Conservation (phyloP, 257 asterid species). For the Scutellaria minor region DNA sequence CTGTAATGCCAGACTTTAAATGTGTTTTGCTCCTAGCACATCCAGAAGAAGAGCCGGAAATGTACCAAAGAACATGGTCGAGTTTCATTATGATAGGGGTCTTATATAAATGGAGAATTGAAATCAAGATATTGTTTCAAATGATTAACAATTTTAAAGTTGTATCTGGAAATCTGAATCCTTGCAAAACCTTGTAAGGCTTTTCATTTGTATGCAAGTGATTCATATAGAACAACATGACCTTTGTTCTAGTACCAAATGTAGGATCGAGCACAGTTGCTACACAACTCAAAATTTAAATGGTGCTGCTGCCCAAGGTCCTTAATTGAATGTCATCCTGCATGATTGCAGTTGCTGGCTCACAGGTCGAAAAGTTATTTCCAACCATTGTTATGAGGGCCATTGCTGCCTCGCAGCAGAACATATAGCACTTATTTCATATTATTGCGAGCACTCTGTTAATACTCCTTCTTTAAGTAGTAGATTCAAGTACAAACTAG, state of each 20-base stretch:
- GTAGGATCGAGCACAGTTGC: neutral
- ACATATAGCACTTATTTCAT: neutral
- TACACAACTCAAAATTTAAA: neutral
- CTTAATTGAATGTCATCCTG: neutral
- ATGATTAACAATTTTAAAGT: neutral
- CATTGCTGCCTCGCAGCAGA: neutral
- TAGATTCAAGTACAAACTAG: slow-evolving; percentile 15
- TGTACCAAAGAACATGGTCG: slow-evolving; percentile 17
- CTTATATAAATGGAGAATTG: neutral
- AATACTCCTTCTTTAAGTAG: neutral
- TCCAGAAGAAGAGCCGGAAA: neutral
- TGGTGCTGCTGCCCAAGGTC: neutral
- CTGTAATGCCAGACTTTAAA: neutral
- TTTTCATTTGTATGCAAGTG: neutral
- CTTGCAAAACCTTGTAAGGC: slow-evolving; percentile 25
- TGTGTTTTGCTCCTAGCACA: slow-evolving; percentile 20
- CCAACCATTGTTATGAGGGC: neutral
- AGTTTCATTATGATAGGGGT: neutral
- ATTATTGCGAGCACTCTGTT: neutral
- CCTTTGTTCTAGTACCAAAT: neutral
- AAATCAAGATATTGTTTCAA: neutral
- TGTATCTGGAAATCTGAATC: slow-evolving; percentile 4
- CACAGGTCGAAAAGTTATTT: no score
- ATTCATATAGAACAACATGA: neutral
- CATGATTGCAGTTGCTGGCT: neutral